These are phyloP conservation scores for Fusarium caatingaense DNA, from an alignment of 2,329 filamentous ascomycete genomes.

Conservation along the genomic window DNA sequence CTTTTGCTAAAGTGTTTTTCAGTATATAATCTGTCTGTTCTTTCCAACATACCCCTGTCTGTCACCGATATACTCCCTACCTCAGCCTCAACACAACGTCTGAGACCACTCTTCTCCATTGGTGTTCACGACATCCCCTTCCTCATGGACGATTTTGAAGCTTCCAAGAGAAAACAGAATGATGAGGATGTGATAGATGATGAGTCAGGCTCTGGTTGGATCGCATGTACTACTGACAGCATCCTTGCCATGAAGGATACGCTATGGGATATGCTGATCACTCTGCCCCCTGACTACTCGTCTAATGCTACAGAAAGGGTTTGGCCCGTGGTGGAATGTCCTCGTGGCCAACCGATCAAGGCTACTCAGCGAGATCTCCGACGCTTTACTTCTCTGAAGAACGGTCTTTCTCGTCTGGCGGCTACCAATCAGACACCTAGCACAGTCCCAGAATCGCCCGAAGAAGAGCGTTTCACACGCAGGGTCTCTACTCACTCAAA, in stretches of 20 bases:
- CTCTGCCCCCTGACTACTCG: slow-evolving; percentile 74
- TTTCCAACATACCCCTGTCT: slow-evolving; percentile 86
- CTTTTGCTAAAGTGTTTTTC: slow-evolving; percentile 33
- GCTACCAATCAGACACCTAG: slow-evolving; percentile 37
- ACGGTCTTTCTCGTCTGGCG: slow-evolving; percentile 67
- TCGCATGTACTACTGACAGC: slow-evolving; percentile 95
- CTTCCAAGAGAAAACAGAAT: slow-evolving; percentile 53
- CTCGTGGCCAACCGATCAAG: slow-evolving; percentile 74
- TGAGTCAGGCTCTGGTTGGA: slow-evolving; percentile 76
- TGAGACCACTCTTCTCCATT: slow-evolving; percentile 89
- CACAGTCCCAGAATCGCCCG: slow-evolving; percentile 46
- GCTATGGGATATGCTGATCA: slow-evolving; percentile 90
- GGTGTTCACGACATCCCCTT: slow-evolving; percentile 93
- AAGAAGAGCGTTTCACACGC: slow-evolving; percentile 43
- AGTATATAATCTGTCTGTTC: slow-evolving; percentile 95
- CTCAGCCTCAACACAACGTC: slow-evolving; percentile 70
- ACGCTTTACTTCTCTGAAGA: slow-evolving; percentile 77
- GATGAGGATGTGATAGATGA: slow-evolving; percentile 56
- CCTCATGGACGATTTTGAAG: slow-evolving; percentile 71
- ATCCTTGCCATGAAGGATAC: slow-evolving; percentile 87
- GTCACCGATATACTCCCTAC: slow-evolving; percentile 76
- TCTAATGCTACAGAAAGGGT: slow-evolving; percentile 68
- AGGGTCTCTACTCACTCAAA: slow-evolving; percentile 46
- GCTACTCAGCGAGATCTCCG: slow-evolving; percentile 92
- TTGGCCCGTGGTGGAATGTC: slow-evolving; percentile 81